phyloP scores from a whole-genome alignment of 1,139 yeast species.

The Diutina ranongensis region DNA sequence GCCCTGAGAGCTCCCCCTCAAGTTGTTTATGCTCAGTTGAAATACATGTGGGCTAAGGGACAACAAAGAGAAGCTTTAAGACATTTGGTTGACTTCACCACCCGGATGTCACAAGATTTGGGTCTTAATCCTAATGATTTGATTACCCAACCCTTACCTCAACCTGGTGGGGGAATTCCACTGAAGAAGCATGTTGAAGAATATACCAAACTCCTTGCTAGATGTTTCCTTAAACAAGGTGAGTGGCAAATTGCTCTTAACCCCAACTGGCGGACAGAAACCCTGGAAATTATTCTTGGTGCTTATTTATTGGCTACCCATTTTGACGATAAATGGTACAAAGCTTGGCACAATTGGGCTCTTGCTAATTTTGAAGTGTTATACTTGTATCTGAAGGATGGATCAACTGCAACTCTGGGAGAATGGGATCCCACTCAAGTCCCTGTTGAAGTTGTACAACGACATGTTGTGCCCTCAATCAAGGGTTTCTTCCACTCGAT shows the following conservation, averaged over 20 bases:
- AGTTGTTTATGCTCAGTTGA: slow-evolving; percentile 92
- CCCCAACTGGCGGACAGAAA: slow-evolving; percentile 70
- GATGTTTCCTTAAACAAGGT: slow-evolving; percentile 95
- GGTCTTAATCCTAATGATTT: slow-evolving; percentile 73
- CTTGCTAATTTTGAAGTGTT: slow-evolving; percentile 93
- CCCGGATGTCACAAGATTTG: slow-evolving; percentile 79
- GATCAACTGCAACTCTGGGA: not conserved
- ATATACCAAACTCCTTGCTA: slow-evolving; percentile 77
- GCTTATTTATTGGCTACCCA: slow-evolving; percentile 91
- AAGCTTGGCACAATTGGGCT: slow-evolving; percentile 99
- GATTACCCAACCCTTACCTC: slow-evolving; percentile 79
- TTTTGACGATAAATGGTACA: slow-evolving; percentile 88
- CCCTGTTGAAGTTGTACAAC: slow-evolving; percentile 54
- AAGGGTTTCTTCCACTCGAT: slow-evolving; percentile 94
- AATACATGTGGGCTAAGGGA: slow-evolving; percentile 95
- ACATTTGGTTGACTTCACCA: slow-evolving; percentile 81
- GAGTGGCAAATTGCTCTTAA: slow-evolving; percentile 91
- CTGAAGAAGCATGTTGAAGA: slow-evolving; percentile 54
- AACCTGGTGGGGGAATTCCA: slow-evolving; percentile 61
- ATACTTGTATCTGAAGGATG: slow-evolving; percentile 32
- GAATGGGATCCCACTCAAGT: slow-evolving; percentile 16
- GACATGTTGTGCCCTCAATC: slow-evolving; percentile 90
- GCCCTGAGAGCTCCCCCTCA: slow-evolving; percentile 87
- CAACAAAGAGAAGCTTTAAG: slow-evolving; percentile 77
- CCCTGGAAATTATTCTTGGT: slow-evolving; percentile 72